Evolutionary conservation across 2,329 filamentous ascomycete genomes (phyloP).

Genomic region (Alternaria postmessia): DNA sequence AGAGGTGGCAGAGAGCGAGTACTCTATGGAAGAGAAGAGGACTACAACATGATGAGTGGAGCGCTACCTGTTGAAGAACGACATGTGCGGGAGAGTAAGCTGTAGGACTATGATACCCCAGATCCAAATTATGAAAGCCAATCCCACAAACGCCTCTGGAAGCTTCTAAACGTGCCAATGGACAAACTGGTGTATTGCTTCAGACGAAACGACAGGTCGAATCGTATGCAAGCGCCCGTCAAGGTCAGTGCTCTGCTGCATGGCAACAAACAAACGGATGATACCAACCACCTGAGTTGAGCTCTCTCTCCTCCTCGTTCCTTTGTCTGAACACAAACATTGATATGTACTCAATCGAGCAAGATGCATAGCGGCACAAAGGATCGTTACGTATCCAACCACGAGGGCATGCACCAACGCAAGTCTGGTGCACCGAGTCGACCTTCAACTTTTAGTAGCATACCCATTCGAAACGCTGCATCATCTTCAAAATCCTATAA

Average conservation of each 20-base stretch:
- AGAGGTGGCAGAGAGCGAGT: conserved; percentile 66
- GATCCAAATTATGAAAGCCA: conserved; percentile 19
- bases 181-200: background rate
- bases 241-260: conserved; percentile 1
- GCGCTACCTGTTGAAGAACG: conserved; percentile 52
- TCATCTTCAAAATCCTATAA: background rate
- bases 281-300: background rate
- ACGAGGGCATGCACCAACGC: background rate
- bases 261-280: background rate
- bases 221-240: background rate
- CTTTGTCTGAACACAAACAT: background rate
- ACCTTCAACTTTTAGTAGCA: background rate
- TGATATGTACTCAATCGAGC: background rate
- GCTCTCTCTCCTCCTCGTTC: background rate
- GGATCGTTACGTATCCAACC: background rate
- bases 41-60: conserved; percentile 63
- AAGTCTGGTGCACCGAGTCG: background rate
- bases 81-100: conserved; percentile 54
- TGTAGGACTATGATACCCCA: conserved; percentile 48
- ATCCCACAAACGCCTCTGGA: background rate
- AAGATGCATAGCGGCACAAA: background rate
- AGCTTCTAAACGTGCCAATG: background rate
- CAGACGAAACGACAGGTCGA: background rate
- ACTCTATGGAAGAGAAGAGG: conserved; percentile 61
- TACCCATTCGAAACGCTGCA: background rate